phyloP scores from a whole-genome alignment of 176 grass and related monocot genomes.

The Carex cristatella region DNA sequence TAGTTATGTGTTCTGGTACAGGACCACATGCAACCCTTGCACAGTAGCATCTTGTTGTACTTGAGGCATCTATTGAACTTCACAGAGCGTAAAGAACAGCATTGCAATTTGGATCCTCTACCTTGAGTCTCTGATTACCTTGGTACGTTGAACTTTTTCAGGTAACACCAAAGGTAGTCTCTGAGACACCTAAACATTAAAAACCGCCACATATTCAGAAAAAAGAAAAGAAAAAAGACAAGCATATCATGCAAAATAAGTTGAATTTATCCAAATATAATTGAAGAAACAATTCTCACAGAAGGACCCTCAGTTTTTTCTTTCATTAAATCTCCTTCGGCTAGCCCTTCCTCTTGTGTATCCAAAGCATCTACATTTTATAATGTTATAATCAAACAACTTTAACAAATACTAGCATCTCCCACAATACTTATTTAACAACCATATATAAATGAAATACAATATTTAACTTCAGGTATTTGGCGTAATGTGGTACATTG shows the following conservation, averaged over 20 bases:
- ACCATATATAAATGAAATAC: neutral
- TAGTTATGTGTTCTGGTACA: neutral
- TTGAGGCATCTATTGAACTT: neutral
- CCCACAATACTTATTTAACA: slow-evolving; percentile 12
- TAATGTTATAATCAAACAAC: slow-evolving; percentile 9
- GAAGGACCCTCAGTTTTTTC: slow-evolving; percentile 7
- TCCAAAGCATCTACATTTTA: slow-evolving; percentile 32
- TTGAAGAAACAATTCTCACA: neutral
- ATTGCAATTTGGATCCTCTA: slow-evolving; percentile 20
- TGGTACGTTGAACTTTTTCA: slow-evolving; percentile 94
- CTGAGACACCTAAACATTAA: slow-evolving; percentile 57
- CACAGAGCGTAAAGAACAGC: neutral
- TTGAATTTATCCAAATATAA: neutral
- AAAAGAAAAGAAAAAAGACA: neutral
- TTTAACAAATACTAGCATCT: neutral
- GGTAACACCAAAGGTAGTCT: slow-evolving; percentile 76
- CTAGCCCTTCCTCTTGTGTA: slow-evolving; percentile 34
- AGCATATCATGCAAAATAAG: slow-evolving; percentile 14
- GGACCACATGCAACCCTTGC: neutral
- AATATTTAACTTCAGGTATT: neutral
- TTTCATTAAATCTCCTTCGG: slow-evolving; percentile 16
- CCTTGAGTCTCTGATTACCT: slow-evolving; percentile 48
- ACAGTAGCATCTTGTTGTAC: slow-evolving; percentile 8
- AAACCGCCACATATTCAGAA: slow-evolving; percentile 21
- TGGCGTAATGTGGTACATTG: neutral